Conservation (phyloP, 306 rosid genomes). For the Lagenaria siceraria region DNA sequence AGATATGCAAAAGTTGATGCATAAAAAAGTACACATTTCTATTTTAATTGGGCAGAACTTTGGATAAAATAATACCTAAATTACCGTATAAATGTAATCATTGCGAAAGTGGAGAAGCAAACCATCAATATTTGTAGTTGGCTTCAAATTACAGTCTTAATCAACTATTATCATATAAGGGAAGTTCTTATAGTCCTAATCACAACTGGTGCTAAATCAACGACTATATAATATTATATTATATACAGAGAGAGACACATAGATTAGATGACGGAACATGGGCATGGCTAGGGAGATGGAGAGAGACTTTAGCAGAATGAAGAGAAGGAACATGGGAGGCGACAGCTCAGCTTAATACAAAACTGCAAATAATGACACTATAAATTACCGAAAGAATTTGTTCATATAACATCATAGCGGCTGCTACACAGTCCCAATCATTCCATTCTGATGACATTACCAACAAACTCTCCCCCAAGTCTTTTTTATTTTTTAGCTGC, state of each 20-base stretch:
- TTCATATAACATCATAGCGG: not conserved
- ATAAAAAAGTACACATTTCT: not conserved
- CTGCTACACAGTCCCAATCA: slow-evolving; percentile 3
- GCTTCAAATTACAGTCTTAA: not conserved
- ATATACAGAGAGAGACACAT: not conserved
- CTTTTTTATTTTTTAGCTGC: not conserved
- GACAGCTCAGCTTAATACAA: slow-evolving; percentile 3
- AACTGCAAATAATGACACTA: not conserved
- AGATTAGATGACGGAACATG: slow-evolving; percentile 2
- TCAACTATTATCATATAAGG: not conserved
- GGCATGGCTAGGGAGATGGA: not conserved
- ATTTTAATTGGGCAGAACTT: not conserved
- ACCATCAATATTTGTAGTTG: not conserved
- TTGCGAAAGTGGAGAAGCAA: too few relatives aligned
- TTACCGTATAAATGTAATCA: too few relatives aligned
- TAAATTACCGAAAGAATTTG: not conserved
- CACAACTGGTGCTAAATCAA: not conserved
- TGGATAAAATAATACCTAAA: not conserved
- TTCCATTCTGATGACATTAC: not conserved
- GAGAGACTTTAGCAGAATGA: not conserved
- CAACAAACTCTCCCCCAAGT: not conserved
- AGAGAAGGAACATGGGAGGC: slow-evolving; percentile 4
- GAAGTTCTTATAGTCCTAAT: not conserved
- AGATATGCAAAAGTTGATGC: not conserved
- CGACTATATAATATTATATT: not conserved